Conservation (phyloP, 1,284 basidiomycete species). For the Cutaneotrichosporon mucoides region DNA sequence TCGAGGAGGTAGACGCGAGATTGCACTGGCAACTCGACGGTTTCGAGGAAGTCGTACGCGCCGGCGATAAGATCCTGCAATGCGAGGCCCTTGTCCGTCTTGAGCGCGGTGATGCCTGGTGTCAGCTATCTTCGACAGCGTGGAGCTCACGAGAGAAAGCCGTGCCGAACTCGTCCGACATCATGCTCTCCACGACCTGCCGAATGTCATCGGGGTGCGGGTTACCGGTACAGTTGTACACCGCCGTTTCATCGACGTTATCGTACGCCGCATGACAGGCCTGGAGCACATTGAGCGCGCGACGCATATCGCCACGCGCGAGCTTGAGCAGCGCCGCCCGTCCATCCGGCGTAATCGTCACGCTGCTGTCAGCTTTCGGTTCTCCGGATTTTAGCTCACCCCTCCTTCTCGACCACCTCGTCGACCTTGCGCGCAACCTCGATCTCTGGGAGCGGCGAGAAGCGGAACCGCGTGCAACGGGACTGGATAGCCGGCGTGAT, state of each 20-base stretch:
- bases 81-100: conserved; percentile 87
- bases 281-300: conserved; percentile 93
- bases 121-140: conserved; percentile 1
- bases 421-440: conserved; percentile 82
- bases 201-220: conserved; percentile 94
- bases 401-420: conserved; percentile 77
- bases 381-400: too few relatives aligned
- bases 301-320: conserved; percentile 94
- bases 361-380: conserved; percentile 57
- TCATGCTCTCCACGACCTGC: conserved; percentile 89
- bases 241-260: conserved; percentile 76
- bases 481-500: conserved; percentile 98
- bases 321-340: conserved; percentile 85
- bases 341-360: conserved; percentile 80
- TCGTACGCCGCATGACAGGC: conserved; percentile 98
- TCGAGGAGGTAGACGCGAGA: conserved; percentile 90
- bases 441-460: conserved; percentile 82
- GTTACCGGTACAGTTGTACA: conserved; percentile 95
- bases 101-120: conserved; percentile 78
- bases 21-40: conserved; percentile 76
- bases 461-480: conserved; percentile 94
- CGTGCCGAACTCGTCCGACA: conserved; percentile 92
- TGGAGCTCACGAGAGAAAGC: conserved; percentile 61
- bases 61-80: conserved; percentile 93
- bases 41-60: conserved; percentile 84